Conservation (phyloP, 2,329 filamentous ascomycete genomes). For the Pseudogymnoascus sp. region DNA sequence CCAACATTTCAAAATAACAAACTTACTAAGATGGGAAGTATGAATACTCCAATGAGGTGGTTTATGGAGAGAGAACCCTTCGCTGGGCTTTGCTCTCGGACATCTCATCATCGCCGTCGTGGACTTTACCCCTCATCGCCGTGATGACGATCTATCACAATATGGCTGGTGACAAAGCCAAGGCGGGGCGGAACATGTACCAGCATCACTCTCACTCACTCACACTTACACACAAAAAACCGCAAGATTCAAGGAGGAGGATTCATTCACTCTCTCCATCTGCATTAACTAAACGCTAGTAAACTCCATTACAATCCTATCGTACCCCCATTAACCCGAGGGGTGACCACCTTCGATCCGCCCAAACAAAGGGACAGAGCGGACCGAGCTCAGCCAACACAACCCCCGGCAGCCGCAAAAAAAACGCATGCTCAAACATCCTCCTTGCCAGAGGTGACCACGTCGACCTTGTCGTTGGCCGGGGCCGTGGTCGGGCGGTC, state of each 20-base stretch:
- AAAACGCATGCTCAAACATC: background rate
- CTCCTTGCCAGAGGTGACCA: background rate
- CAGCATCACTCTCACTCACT: background rate
- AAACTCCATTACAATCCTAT: conserved; percentile 4
- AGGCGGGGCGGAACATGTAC: background rate
- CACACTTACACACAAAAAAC: background rate
- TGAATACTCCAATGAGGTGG: background rate
- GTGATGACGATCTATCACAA: background rate
- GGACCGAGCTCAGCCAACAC: background rate
- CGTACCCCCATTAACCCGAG: background rate
- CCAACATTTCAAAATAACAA: background rate
- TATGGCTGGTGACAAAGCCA: background rate
- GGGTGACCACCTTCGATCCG: background rate
- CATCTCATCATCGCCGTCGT: no score
- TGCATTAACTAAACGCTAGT: conserved; percentile 21
- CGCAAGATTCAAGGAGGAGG: background rate
- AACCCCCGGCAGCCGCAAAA: background rate
- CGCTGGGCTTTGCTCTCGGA: background rate
- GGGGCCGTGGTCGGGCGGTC: background rate
- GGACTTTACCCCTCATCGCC: background rate
- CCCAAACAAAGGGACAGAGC: background rate
- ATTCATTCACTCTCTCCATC: conserved; percentile 11
- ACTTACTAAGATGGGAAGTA: background rate
- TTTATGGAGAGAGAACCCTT: background rate
- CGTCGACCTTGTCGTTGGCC: conserved; percentile 43